A percentile compares a stretch with the other conserved stretches of the same genome.
These are phyloP conservation scores for Naganishia onofrii DNA, from an alignment of 768 basidiomycete genomes.

Conservation along the genomic window DNA sequence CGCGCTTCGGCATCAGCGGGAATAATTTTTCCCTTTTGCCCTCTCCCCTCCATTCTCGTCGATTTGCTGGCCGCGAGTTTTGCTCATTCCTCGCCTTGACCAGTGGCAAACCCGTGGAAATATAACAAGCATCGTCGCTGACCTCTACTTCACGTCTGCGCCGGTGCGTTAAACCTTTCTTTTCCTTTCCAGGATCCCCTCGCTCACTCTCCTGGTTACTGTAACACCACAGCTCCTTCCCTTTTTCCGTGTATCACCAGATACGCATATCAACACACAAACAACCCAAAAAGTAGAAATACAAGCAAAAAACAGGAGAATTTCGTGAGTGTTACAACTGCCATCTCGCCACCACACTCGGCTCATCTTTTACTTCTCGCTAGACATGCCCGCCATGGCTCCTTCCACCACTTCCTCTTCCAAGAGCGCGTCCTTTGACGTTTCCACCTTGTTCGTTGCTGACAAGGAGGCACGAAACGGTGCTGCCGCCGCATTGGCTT, in stretches of 20 bases:
- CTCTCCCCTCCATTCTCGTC: too few relatives aligned
- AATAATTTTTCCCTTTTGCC: too few relatives aligned
- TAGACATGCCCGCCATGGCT: constrained; percentile 73
- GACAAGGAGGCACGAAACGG: constrained; percentile 79
- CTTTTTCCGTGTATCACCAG: constrained; percentile 6
- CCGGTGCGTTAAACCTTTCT: too few relatives aligned
- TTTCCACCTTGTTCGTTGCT: constrained; percentile 72
- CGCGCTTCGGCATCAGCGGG: too few relatives aligned
- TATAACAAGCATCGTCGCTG: too few relatives aligned
- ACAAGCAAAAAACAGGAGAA: constrained; percentile 1
- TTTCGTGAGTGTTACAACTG: not conserved
- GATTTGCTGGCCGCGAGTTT: too few relatives aligned
- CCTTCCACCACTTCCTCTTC: constrained; percentile 64
- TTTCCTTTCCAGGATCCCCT: not conserved
- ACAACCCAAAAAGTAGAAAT: not conserved
- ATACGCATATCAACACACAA: constrained; percentile 1
- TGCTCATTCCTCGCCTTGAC: too few relatives aligned
- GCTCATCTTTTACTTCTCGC: not conserved
- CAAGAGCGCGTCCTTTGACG: constrained; percentile 57
- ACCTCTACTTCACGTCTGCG: too few relatives aligned
- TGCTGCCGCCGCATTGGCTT: constrained; percentile 68
- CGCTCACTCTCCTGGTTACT: not conserved
- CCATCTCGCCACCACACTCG: not conserved
- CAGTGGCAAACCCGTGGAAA: too few relatives aligned
- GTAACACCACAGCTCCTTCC: not conserved